Percentiles rank a stretch among this genome's conserved stretches.
Evolutionary conservation across 164 flowering plant genomes (phyloP).

Genomic region (Berberis thunbergii): DNA sequence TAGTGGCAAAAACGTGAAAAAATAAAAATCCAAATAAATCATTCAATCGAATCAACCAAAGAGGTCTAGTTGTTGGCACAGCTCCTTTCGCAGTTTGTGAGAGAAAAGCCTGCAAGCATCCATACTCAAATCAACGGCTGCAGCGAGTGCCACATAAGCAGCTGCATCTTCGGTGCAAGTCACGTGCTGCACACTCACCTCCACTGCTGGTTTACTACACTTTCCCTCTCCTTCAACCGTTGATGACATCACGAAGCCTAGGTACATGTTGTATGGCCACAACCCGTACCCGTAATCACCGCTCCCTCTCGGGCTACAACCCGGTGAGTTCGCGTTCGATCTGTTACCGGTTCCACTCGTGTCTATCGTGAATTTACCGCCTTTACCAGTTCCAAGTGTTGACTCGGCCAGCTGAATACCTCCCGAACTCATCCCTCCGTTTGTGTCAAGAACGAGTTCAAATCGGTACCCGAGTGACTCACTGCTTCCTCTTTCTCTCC

Average conservation of each 20-base stretch:
- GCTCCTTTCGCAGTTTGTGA: constrained; percentile 72
- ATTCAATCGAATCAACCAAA: constrained; percentile 16
- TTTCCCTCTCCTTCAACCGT: constrained; percentile 72
- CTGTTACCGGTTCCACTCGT: constrained; percentile 16
- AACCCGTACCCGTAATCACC: constrained; percentile 64
- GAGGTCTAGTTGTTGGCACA: constrained; percentile 40
- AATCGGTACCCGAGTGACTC: constrained; percentile 78
- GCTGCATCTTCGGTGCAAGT: constrained; percentile 89
- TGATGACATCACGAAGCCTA: constrained; percentile 89
- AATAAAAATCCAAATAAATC: neutral
- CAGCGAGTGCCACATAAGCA: constrained; percentile 74
- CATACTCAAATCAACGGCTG: constrained; percentile 87
- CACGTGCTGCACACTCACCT: constrained; percentile 85
- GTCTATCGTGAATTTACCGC: constrained; percentile 75
- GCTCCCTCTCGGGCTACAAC: constrained; percentile 53
- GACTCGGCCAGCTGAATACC: constrained; percentile 62
- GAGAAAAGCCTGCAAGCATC: constrained; percentile 91
- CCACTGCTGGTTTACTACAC: constrained; percentile 62
- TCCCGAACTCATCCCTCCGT: constrained; percentile 28
- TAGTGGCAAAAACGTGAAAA: neutral
- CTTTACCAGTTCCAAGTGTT: constrained; percentile 37
- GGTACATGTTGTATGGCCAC: constrained; percentile 63
- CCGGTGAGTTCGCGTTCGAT: constrained; percentile 30
- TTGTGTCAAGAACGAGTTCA: constrained; percentile 52
- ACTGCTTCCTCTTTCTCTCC: constrained; percentile 73